Evolutionary conservation across 1,284 basidiomycete genomes (phyloP), one percentile per base, ranked within the genome.

Genomic region (Cryptococcus hybrid): DNA sequence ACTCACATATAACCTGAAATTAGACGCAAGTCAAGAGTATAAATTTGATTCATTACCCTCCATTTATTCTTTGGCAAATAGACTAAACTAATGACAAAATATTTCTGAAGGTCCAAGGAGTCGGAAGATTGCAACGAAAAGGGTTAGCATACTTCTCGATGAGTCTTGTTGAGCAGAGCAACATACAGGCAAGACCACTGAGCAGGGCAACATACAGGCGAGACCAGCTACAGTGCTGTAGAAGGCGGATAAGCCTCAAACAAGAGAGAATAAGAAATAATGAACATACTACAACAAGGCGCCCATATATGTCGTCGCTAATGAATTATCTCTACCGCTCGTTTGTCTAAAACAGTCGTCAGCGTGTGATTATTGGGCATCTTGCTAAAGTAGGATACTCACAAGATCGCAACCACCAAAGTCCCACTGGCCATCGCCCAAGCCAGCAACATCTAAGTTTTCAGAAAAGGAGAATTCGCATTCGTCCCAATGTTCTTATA

Each of bases 401-500:
- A 87, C 82, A 87, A 79, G 52, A 93, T 87, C 49, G 82, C 83
- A 34, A 88, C 88, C 5, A 84, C 89, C 2, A 93, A 80, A 1
- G 88, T 81, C 3, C 83, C 89, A 75, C 94, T 94, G 45, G 86
- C 85, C 69, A 95, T 77, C 0, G 88, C 88, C 91, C 91, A 94
- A 11, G 85, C 84, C 61, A 92, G 78, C 61, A 93, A 75, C 1
- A 92, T 2, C 18, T 18, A 18, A 18, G 18, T 18, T 18, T 18
- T 18, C 18, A 18, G 18, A 18, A 18, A 95, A 93, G 0, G 89
- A 88, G 47, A 8, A 67, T 73, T 58, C 51, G 73, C 89, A 75
- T 92, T 92, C 90, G 73, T 88, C 90, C 18, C 88, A 88, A 12
- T 84, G 84, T 66, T 88, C 84, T 66, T 92, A 89, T 65, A 63